A percentile compares a stretch with the other conserved stretches of the same genome.
phyloP scores from a whole-genome alignment of 768 basidiomycete genomes.

The Boletus subcaerulescens region DNA sequence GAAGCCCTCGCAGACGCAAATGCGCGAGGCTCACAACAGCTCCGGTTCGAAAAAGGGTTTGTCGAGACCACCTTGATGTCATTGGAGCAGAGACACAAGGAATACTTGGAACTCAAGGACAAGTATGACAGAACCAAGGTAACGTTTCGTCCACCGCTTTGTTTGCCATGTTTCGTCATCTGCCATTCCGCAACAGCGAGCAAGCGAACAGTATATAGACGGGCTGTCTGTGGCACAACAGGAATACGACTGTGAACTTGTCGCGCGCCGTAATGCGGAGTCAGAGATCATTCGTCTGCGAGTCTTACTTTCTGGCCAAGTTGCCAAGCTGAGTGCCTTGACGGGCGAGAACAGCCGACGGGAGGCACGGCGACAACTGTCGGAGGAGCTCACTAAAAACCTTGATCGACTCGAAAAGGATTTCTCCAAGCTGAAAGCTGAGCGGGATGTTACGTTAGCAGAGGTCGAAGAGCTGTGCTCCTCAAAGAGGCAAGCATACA shows the following conservation, averaged over 20 bases:
- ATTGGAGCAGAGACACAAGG: conserved; percentile 61
- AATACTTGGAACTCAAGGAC: conserved; percentile 60
- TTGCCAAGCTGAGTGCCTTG: conserved; percentile 79
- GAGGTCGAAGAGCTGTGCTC: conserved; percentile 89
- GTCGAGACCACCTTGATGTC: conserved; percentile 66
- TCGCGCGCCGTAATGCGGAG: conserved; percentile 85
- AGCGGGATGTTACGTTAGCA: conserved; percentile 88
- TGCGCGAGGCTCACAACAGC: conserved; percentile 54
- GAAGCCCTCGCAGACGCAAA: conserved; percentile 61
- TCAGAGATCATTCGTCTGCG: conserved; percentile 85
- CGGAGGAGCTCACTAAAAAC: conserved; percentile 73
- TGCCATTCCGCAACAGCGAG: conserved; percentile 51
- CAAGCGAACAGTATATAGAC: conserved; percentile 88
- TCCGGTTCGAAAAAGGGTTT: conserved; percentile 71
- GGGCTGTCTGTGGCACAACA: conserved; percentile 90
- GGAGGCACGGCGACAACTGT: conserved; percentile 75
- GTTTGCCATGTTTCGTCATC: background rate
- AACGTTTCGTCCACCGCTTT: conserved; percentile 21
- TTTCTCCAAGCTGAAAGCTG: conserved; percentile 80
- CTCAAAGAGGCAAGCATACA: conserved; percentile 57
- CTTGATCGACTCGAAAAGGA: conserved; percentile 80
- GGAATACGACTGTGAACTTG: conserved; percentile 91
- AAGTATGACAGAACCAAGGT: conserved; percentile 90
- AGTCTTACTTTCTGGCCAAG: conserved; percentile 86
- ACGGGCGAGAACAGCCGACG: conserved; percentile 74